Evolutionary conservation across 345 rosid genomes (phyloP), one percentile per base, ranked within the genome.

Genomic region (Eutrema japonicum): DNA sequence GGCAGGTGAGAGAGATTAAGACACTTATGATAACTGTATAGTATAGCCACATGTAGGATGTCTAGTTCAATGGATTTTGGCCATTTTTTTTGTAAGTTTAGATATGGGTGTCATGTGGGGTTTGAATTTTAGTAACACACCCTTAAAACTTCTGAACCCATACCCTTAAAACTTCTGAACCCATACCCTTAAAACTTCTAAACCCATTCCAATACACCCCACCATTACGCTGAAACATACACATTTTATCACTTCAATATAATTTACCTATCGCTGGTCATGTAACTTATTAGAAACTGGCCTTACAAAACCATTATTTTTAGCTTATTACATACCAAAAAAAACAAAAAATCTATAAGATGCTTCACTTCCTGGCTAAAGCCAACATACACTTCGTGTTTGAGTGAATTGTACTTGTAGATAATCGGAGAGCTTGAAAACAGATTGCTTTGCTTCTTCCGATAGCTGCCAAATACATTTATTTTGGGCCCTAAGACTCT

Each of bases 91-190:
- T 40, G 42, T 14, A 49, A 40, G 33, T 29, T 52, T 41, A 29
- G 51, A 38, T 48, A 71, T 71, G 75, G 75, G 60, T 29, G 2
- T 50, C 75, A 49, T 30, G 74, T 59, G 74, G 58, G 33, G 40
- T 59, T 71, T 70, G 37, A 59, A 45, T n/a, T 70, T 27, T 47
- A 13, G 12, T 66, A 70, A 45, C 26, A 43, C 43, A 16, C 52
- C 6, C 63, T n/a, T n/a, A n/a, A n/a, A n/a, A n/a, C n/a, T n/a
- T n/a, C n/a, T n/a, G n/a, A n/a, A n/a, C n/a, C n/a, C n/a, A n/a
- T n/a, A n/a, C n/a, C n/a, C n/a, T n/a, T n/a, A n/a, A n/a, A n/a
- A n/a, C n/a, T n/a, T n/a, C n/a, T n/a, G n/a, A n/a, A n/a, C n/a
- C n/a, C n/a, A n/a, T n/a, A n/a, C n/a, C n/a, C n/a, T n/a, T n/a